Percentiles rank a stretch among this genome's conserved stretches.
phyloP scores from a whole-genome alignment of 1,139 yeast genomes.

The Yamadazyma oceani region DNA sequence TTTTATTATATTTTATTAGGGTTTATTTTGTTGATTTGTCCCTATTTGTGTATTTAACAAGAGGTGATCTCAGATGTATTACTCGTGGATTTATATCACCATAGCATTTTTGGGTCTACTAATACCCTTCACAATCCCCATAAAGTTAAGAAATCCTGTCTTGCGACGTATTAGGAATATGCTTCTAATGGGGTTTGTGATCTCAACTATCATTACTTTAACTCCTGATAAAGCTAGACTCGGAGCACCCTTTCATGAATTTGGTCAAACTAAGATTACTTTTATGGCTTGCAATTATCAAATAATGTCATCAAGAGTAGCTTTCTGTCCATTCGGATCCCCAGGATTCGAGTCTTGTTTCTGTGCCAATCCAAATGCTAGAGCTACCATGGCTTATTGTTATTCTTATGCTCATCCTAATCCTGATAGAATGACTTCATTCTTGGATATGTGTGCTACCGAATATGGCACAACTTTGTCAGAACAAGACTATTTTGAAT shows the following conservation, averaged over 20 bases:
- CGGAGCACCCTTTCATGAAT: constrained; percentile 38
- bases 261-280: constrained; percentile 31
- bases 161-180: constrained; percentile 14
- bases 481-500: constrained; percentile 25
- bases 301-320: constrained; percentile 20
- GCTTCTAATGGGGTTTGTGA: constrained; percentile 18
- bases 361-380: constrained; percentile 33
- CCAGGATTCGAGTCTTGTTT: constrained; percentile 20
- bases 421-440: constrained; percentile 20
- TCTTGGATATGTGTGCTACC: constrained; percentile 27
- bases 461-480: constrained; percentile 29
- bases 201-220: constrained; percentile 23
- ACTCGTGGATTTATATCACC: constrained; percentile 19
- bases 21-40: background rate
- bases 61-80: constrained; percentile 20
- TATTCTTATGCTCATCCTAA: constrained; percentile 25
- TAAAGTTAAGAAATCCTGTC: constrained; percentile 13
- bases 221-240: constrained; percentile 33
- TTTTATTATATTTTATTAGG: too few relatives aligned
- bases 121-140: constrained; percentile 22
- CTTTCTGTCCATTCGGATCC: constrained; percentile 23
- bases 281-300: constrained; percentile 32
- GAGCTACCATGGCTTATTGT: constrained; percentile 45
- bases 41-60: background rate
- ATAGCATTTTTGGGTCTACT: constrained; percentile 18